Evolutionary conservation across 2,329 filamentous ascomycete species (phyloP).

Genomic region (Berkeleyomyces rouxiae): DNA sequence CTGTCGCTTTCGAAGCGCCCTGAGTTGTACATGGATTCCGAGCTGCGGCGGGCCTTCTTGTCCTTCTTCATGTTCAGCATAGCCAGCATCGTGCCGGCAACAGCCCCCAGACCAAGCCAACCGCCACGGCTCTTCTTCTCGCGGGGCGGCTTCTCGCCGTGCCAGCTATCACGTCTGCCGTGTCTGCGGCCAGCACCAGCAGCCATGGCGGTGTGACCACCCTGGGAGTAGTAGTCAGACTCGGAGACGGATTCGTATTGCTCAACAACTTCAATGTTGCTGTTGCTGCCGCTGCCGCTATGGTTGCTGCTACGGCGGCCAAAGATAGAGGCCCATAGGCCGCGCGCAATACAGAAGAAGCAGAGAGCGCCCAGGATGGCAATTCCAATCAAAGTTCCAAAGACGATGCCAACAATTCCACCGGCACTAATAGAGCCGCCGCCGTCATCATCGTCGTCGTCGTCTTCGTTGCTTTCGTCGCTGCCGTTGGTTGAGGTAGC

Average conservation of each 20-base stretch:
- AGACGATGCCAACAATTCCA: slow-evolving; percentile 67
- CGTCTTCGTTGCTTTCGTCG: slow-evolving; percentile 26
- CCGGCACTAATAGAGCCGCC: slow-evolving; percentile 43
- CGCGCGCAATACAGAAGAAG: slow-evolving; percentile 54
- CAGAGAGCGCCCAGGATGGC: slow-evolving; percentile 52
- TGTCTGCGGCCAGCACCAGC: slow-evolving; percentile 6
- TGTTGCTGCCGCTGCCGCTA: slow-evolving; percentile 24
- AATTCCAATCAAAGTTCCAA: slow-evolving; percentile 53
- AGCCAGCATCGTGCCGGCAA: slow-evolving; percentile 33
- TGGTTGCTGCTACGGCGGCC: slow-evolving; percentile 26
- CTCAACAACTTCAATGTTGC: slow-evolving; percentile 24
- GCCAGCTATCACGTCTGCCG: slow-evolving; percentile 18
- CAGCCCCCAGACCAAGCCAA: slow-evolving; percentile 37
- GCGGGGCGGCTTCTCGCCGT: slow-evolving; percentile 26
- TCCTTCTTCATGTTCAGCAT: slow-evolving; percentile 39
- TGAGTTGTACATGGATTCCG: slow-evolving; percentile 5
- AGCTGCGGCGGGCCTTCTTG: slow-evolving; percentile 22
- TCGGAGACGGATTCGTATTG: slow-evolving; percentile 37
- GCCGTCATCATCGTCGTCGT: slow-evolving; percentile 20
- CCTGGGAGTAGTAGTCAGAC: slow-evolving; percentile 2
- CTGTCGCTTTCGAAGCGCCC: slow-evolving; percentile 5
- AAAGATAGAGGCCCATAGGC: slow-evolving; percentile 46
- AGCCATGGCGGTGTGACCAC: slow-evolving; percentile 19
- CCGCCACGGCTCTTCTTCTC: slow-evolving; percentile 33
- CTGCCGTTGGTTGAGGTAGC: slow-evolving; percentile 30